Base-by-base conservation (phyloP, 768 basidiomycete genomes). In the Lactifluus hygrophoroides region DNA sequence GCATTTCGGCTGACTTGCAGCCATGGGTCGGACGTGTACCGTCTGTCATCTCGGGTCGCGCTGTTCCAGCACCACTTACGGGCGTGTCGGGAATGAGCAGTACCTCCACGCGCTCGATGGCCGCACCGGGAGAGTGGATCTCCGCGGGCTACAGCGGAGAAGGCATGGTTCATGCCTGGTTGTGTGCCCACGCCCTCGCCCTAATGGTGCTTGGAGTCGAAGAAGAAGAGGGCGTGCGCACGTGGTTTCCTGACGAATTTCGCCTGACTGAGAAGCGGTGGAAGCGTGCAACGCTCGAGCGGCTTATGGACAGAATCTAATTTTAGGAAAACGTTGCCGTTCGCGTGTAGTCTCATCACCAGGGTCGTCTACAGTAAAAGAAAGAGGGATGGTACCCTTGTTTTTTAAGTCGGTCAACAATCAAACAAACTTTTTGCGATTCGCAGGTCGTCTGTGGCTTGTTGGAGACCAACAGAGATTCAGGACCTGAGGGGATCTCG, bases 21-120 rank as follows among this genome's bases (percentile, higher is more conserved):
- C 86, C 86, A 3, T 88, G 87, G 87, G 83, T 88, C 37, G 87
- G 86, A 14, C 74, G 82, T 11, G 70, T 88, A 46, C 84, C 84
- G 1, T 61, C 61, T 19, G 69, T 63, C 23, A 68, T 86, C 10
- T 72, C 84, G 0, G 76, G 77, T 4, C 63, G 63, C 28, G 19
- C 44, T 5, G 40, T 37, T 35, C 49, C 49, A 40, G 16, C n/a
- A 30, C 17, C 34, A 30, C 21, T 47, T 49, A 59, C 57, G 55
- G 13, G 54, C 11, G 47, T 23, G n/a, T 7, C 21, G 32, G n/a
- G n/a, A 32, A 32, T 55, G 59, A 49, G 44, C 46, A 56, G 38
- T 17, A 13, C 10, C 9, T 44, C 11, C 23, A 44, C 11, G 16
- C 23, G 21, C 27, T 3, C 60, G 19, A 50, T 35, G 13, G 68